Base-by-base conservation (phyloP, 2,329 filamentous ascomycete genomes). In the Fusarium sp. region DNA sequence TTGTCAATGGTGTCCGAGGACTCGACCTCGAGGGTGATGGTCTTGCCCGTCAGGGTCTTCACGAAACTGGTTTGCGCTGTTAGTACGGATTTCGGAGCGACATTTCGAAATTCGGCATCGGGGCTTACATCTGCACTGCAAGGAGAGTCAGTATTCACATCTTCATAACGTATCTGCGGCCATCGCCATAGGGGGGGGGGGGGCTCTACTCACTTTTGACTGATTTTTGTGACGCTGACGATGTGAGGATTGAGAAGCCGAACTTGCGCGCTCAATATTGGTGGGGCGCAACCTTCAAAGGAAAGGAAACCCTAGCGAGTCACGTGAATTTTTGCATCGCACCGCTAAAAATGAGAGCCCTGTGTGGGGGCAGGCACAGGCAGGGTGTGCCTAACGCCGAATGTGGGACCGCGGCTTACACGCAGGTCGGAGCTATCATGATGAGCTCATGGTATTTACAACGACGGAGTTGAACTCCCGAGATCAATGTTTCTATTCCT, bases 41-140 rank as follows among this genome's bases (percentile, higher is more conserved):
- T 98, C 94, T 98, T 98, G 89, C 96, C 96, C 91, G 96, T 98
- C 85, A 98, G 94, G 91, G 96, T 98, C 93, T 98, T 98, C 89
- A 98, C 96, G 93, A 98, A 98, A 93, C 94, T 97, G 88, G 54
- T 67, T 69, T 71, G 79, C 66, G 70, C 56, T 65, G 79, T 83
- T 73, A 81, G 79, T 82, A 80, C 66, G 57, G 47, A 31, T 29
- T 56, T 59, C 24, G 61, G 54, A 31, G 34, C 52, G 64, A 64
- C 52, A 27, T n/a, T 69, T 47, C 72, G 67, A n/a, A 61, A 65
- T 72, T 80, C 70, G 75, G 65, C 50, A 70, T 77, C 70, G 76
- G 74, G 75, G 81, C 93, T 93, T 91, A 96, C 93, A 96, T 96
- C 92, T 96, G 94, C 94, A 96, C 94, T 96, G 79, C 81, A 63